Evolutionary conservation across 768 basidiomycete genomes (phyloP).

Genomic region (Amyloporia xantha): DNA sequence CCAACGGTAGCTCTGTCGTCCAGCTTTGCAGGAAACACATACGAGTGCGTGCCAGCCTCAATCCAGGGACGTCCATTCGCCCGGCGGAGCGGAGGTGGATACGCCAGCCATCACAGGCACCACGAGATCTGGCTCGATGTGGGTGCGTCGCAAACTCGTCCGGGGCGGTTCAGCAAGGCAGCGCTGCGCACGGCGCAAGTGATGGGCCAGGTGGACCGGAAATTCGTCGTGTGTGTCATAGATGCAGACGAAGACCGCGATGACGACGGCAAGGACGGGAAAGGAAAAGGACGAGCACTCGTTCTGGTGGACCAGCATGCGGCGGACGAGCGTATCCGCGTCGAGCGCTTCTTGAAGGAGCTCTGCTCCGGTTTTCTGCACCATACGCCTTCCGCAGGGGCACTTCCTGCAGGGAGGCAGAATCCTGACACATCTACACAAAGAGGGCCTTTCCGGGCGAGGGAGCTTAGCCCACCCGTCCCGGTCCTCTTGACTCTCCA

Average conservation of each 20-base stretch:
- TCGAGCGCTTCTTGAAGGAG: conserved; percentile 73
- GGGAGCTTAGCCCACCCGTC: conserved; percentile 44
- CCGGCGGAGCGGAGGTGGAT: neutral
- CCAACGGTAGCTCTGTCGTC: conserved; percentile 26
- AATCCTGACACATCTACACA: conserved; percentile 4
- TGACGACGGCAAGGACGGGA: conserved; percentile 4
- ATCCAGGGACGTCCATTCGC: neutral
- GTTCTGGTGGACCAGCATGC: conserved; percentile 96
- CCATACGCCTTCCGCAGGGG: conserved; percentile 22
- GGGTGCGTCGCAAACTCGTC: conserved; percentile 4
- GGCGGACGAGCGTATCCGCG: conserved; percentile 92
- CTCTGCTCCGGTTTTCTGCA: conserved; percentile 64
- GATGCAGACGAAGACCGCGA: conserved; percentile 18
- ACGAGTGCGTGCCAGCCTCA: neutral
- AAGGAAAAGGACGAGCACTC: conserved; percentile 30
- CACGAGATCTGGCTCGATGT: neutral
- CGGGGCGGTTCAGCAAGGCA: conserved; percentile 35
- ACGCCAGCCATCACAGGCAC: neutral
- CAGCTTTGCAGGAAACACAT: neutral
- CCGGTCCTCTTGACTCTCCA: conserved; percentile 60
- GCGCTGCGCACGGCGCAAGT: conserved; percentile 54
- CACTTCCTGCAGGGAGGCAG: conserved; percentile 13
- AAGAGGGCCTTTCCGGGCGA: conserved; percentile 27
- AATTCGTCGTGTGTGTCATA: conserved; percentile 79
- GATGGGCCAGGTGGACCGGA: conserved; percentile 82